Conservation (phyloP, 2,329 filamentous ascomycete species). For the Verticillium klebahnii region DNA sequence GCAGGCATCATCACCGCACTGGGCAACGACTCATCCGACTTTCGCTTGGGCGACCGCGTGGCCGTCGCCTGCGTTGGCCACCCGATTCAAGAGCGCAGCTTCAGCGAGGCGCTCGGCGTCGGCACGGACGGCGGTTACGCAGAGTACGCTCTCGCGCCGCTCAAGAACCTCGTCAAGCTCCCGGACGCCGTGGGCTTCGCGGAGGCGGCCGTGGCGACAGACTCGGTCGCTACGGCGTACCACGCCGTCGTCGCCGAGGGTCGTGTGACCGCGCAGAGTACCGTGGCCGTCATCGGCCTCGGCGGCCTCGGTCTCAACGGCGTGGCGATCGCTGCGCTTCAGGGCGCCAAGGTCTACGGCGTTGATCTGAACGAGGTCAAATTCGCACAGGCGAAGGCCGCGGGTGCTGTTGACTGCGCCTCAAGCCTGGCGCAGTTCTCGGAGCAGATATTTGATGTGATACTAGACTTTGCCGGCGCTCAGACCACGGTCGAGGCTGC, state of each 20-base stretch:
- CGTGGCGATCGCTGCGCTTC: slow-evolving; percentile 3
- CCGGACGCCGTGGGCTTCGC: slow-evolving; percentile 1
- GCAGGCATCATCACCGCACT: slow-evolving; percentile 1
- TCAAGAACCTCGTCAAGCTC: slow-evolving; percentile 4
- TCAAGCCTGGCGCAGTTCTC: not conserved
- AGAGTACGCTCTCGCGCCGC: slow-evolving; percentile 3
- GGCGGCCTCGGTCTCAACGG: slow-evolving; percentile 7
- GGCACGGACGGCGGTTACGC: slow-evolving; percentile 7
- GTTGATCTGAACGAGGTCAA: slow-evolving; percentile 1
- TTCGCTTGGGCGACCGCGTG: slow-evolving; percentile 4
- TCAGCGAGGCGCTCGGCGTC: slow-evolving; percentile 5
- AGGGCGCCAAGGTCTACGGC: slow-evolving; percentile 5
- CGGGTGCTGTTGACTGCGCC: slow-evolving; percentile 2
- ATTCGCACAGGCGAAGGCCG: slow-evolving; percentile 2
- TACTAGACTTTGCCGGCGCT: slow-evolving; percentile 8
- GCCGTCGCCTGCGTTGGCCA: slow-evolving; percentile 9
- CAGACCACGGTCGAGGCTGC: slow-evolving; percentile 4
- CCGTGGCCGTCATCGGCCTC: slow-evolving; percentile 5
- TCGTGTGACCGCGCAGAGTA: not conserved
- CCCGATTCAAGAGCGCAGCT: slow-evolving; percentile 4
- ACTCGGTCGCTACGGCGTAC: slow-evolving; percentile 7
- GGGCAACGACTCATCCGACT: not conserved
- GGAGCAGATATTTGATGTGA: slow-evolving; percentile 2
- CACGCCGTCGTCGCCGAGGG: slow-evolving; percentile 11
- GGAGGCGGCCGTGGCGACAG: slow-evolving; percentile 4